Evolutionary conservation across 176 grass and related monocot species (phyloP).

Genomic region (Rhynchospora pubera): DNA sequence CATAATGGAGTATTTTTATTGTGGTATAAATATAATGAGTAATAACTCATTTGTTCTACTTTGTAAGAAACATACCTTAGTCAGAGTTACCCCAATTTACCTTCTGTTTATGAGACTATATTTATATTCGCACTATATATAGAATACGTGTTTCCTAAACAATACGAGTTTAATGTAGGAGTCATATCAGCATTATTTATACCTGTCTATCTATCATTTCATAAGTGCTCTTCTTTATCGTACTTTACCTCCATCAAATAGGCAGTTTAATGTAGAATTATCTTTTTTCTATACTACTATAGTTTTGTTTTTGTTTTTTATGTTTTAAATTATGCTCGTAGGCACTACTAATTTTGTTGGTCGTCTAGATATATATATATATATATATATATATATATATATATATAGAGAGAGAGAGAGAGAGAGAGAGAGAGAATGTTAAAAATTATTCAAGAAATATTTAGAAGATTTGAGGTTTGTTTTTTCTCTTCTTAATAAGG

Average conservation of each 20-base stretch:
- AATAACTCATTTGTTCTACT: background rate
- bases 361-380: too few relatives aligned
- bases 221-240: background rate
- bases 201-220: background rate
- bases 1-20: background rate
- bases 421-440: background rate
- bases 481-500: background rate
- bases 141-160: background rate
- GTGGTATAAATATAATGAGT: background rate
- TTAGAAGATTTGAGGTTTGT: background rate
- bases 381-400: too few relatives aligned
- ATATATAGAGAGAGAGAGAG: too few relatives aligned
- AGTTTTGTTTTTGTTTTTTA: too few relatives aligned
- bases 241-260: background rate
- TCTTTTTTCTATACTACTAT: background rate
- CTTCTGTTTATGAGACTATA: conserved; percentile 5
- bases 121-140: background rate
- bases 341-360: too few relatives aligned
- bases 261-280: background rate
- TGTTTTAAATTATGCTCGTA: too few relatives aligned
- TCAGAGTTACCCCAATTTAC: background rate
- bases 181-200: conserved; percentile 3
- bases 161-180: background rate
- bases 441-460: background rate
- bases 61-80: background rate